Percentiles rank a stretch among this genome's conserved stretches.
These are phyloP conservation scores for Tetraselmis chui DNA, from an alignment of 139 green algal genomes.

Conservation along the genomic window DNA sequence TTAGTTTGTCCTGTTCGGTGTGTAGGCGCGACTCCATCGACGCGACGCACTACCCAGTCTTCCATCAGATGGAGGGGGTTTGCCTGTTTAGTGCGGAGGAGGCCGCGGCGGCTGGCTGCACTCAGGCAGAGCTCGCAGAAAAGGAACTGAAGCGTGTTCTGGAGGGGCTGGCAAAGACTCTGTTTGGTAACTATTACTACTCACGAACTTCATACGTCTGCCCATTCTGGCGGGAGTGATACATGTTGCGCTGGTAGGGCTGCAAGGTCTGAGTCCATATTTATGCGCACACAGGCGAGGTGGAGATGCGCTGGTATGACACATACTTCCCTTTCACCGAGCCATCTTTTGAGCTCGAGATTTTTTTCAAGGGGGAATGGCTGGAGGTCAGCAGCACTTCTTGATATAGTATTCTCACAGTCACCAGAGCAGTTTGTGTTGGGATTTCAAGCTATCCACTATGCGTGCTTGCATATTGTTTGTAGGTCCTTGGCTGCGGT, in stretches of 20 bases:
- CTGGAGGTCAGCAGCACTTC: slow-evolving; percentile 93
- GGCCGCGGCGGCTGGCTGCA: slow-evolving; percentile 13
- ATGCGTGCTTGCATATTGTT: slow-evolving; percentile 6
- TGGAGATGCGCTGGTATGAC: slow-evolving; percentile 89
- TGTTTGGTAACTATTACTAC: too few relatives aligned
- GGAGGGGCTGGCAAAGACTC: slow-evolving; percentile 80
- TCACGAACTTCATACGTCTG: too few relatives aligned
- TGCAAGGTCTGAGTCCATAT: too few relatives aligned
- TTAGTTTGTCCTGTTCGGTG: too few relatives aligned
- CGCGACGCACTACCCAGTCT: slow-evolving; percentile 98
- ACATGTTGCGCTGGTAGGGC: too few relatives aligned
- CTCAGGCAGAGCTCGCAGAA: slow-evolving; percentile 37
- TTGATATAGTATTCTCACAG: slow-evolving; percentile 25
- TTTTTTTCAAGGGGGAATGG: slow-evolving; percentile 98
- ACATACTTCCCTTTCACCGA: slow-evolving; percentile 99
- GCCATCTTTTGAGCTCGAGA: slow-evolving; percentile 95
- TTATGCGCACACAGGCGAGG: too few relatives aligned
- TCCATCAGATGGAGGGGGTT: slow-evolving; percentile 99
- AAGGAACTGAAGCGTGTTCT: slow-evolving; percentile 86
- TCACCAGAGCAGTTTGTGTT: too few relatives aligned
- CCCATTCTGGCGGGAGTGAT: too few relatives aligned
- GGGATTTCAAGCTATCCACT: too few relatives aligned
- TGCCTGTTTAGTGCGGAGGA: slow-evolving; percentile 50
- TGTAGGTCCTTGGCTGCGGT: slow-evolving; percentile 51
- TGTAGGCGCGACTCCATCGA: slow-evolving; percentile 88